Base-by-base conservation (phyloP, 495 filamentous ascomycete species). In the Penicillium mononematosum region DNA sequence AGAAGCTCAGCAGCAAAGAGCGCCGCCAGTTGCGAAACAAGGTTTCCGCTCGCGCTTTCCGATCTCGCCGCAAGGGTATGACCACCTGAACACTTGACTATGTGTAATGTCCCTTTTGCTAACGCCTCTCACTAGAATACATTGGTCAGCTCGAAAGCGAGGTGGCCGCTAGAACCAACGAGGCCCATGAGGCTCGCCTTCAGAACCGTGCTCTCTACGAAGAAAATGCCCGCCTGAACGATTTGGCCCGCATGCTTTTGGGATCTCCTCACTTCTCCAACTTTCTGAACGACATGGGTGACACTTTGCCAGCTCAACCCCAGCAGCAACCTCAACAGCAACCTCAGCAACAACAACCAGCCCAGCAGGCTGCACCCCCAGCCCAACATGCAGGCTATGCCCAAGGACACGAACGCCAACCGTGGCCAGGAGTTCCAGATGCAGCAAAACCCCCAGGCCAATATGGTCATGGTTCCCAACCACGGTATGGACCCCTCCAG, bases 21-120 rank as follows among this genome's bases (percentile, higher is more conserved):
- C 85, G 94, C 39, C 85, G 94, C 38, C 94, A 98, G 71, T 75
- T 99, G 5, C 84, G 94, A 43, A 99, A 99, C 80, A 99, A 99
- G 74, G 94, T 99, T 10, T 99, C 94, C 38, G 94, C 94, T 57
- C 85, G 94, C 54, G 92, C 92, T 41, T 99, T 99, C 84, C 87
- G 94, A 34, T 95, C 91, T 25, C 81, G 94, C 60, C 86, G 94
- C 75, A 99, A 99, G 79, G 93, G 94, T 97, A 84, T 78, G 83
- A 66, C 49, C 5, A 29, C 12, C 7, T 24, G 44, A 17, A 32
- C 9, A 31, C 29, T 24, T 25, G 3, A 9, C 22, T 22, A 24
- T 29, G 12, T 46, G 17, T 6, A 14, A 22, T 20, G 16, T 36
- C n/a, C 22, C 20, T 17, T 16, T 43, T 11, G 25, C 56, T 90